A percentile compares a stretch with the other conserved stretches of the same genome.
These are phyloP conservation scores for Breynia disticha DNA, from an alignment of 441 rosid genomes.

Conservation along the genomic window DNA sequence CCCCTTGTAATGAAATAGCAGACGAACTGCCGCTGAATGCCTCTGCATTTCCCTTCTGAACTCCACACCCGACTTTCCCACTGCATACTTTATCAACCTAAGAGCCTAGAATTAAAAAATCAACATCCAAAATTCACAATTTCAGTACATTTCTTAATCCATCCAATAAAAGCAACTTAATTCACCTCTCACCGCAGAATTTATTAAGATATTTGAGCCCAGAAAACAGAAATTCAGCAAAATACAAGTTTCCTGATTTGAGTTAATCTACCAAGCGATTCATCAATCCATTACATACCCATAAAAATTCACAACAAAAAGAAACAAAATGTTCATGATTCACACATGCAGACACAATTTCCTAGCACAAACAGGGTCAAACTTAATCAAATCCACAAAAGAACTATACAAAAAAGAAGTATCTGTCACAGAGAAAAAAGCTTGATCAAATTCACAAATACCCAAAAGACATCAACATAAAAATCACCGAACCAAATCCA, in stretches of 20 bases:
- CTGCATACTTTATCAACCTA: conserved; percentile 80
- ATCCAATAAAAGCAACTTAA: conserved; percentile 26
- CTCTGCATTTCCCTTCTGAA: conserved; percentile 98
- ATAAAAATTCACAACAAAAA: too few species aligned
- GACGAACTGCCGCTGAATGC: conserved; percentile 80
- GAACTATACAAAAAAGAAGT: conserved; percentile 1
- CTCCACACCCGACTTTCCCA: conserved; percentile 86
- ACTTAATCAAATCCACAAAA: not conserved
- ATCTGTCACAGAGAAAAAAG: too few species aligned
- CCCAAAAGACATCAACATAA: not conserved
- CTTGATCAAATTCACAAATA: too few species aligned
- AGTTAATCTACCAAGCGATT: too few species aligned
- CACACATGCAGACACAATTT: too few species aligned
- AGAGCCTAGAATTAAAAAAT: conserved; percentile 25
- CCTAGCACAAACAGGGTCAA: not conserved
- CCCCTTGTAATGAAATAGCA: conserved; percentile 82
- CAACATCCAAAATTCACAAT: too few species aligned
- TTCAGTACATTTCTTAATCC: too few species aligned
- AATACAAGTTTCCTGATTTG: too few species aligned
- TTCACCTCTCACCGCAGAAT: not conserved
- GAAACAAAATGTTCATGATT: too few species aligned
- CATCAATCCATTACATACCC: too few species aligned
- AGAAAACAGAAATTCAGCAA: too few species aligned
- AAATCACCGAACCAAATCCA: not conserved
- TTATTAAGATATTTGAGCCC: not conserved